Evolutionary conservation across 495 filamentous ascomycete species (phyloP), one percentile per base, ranked within the genome.

Genomic region (Penicillium flavigenum): DNA sequence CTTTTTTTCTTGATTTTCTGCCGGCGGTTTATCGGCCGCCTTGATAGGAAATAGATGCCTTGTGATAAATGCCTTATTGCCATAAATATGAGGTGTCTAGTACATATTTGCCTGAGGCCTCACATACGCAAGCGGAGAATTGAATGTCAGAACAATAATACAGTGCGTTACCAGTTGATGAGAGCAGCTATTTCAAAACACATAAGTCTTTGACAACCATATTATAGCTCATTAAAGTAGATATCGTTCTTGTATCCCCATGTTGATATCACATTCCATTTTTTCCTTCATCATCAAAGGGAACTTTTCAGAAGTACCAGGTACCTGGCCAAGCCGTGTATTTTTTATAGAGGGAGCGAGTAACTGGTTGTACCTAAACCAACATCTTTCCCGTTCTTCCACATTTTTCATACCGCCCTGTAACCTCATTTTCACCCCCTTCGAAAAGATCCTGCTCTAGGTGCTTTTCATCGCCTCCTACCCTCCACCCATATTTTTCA

Each of bases 401-500:
- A 55, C 45, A 55, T 62, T 69, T 63, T 67, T 64, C 59, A 59
- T 56, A 63, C 60, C 66, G 61, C 58, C 57, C 62, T 62, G 63
- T 69, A 72, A 70, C 71, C 65, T 63, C 66, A 68, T 69, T 68
- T 69, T 71, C 62, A 65, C 47, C 55, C 55, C 53, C 53, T 55
- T 55, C 65, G 64, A 68, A 66, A 69, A 70, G 70, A 66, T 73
- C 67, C 69, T 72, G 68, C 69, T 66, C 70, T 70, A 57, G 61
- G 47, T 67, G 55, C 66, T 66, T 59, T 60, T 63, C 65, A 75
- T 77, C 73, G 57, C 77, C 73, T 64, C 64, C 69, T 72, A 67
- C 67, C 78, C 66, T 73, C 62, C 74, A 75, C 62, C 71, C 72
- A 71, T 71, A 74, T 70, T 81, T 85, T 66, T 77, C 85, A 88